These are phyloP conservation scores for Podaxis carcinomalis DNA, from an alignment of 768 basidiomycete species.

Conservation along the genomic window DNA sequence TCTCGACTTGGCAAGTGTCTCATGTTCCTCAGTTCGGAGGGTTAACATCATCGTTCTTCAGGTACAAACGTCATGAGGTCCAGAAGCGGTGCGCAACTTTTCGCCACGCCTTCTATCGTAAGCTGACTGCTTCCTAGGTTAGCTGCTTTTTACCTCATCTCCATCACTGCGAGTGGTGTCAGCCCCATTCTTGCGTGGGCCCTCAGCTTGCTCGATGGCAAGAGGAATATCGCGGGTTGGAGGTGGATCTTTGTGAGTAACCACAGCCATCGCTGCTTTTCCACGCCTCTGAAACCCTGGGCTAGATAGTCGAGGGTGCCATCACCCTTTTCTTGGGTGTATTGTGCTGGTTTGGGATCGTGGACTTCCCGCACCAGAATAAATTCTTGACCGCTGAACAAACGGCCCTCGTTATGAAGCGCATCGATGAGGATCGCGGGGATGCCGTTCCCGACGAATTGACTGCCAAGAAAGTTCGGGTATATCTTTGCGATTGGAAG, in stretches of 20 bases:
- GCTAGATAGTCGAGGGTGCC: conserved; percentile 41
- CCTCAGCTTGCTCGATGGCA: conserved; percentile 36
- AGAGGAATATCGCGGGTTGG: conserved; percentile 39
- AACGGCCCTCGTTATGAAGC: conserved; percentile 38
- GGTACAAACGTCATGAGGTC: conserved; percentile 44
- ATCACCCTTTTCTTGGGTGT: conserved; percentile 37
- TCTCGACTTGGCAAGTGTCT: conserved; percentile 12
- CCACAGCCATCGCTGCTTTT: neutral
- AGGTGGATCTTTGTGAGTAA: conserved; percentile 44
- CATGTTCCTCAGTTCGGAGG: neutral
- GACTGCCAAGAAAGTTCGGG: conserved; percentile 30
- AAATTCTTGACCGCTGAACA: conserved; percentile 39
- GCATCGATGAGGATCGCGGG: conserved; percentile 47
- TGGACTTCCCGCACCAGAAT: conserved; percentile 45
- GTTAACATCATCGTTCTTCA: conserved; percentile 13
- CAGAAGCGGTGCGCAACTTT: conserved; percentile 32
- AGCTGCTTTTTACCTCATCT: conserved; percentile 36
- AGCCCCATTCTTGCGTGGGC: conserved; percentile 41
- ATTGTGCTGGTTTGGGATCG: conserved; percentile 37
- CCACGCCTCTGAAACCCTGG: neutral
- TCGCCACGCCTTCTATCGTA: neutral
- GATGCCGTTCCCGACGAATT: conserved; percentile 42
- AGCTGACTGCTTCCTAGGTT: conserved; percentile 20
- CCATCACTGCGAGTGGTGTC: conserved; percentile 35
- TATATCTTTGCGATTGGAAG: conserved; percentile 41